These are phyloP conservation scores for Flaveria robusta DNA, from an alignment of 129 eudicot genomes.

Conservation along the genomic window DNA sequence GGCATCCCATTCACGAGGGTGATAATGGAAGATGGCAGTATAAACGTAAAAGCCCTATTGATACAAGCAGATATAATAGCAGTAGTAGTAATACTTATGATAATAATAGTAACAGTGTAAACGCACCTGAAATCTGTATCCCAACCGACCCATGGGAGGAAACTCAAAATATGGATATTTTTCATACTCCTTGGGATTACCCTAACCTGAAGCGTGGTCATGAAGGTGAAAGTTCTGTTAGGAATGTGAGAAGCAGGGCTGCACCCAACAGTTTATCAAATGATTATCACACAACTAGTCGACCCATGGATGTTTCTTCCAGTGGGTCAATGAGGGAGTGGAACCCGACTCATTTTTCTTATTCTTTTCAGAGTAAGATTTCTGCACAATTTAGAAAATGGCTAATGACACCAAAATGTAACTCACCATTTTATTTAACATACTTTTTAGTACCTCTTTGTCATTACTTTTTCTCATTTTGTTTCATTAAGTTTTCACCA, in stretches of 20 bases:
- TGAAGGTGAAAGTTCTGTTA: slow-evolving; percentile 44
- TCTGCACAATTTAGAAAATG: neutral
- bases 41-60: slow-evolving; percentile 56
- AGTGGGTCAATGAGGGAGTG: slow-evolving; percentile 45
- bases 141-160: slow-evolving; percentile 49
- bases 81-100: neutral
- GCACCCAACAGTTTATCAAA: slow-evolving; percentile 34
- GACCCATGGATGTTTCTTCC: slow-evolving; percentile 40
- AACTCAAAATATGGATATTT: slow-evolving; percentile 37
- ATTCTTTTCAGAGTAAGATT: slow-evolving; percentile 40
- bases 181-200: slow-evolving; percentile 48
- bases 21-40: slow-evolving; percentile 44
- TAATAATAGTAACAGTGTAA: slow-evolving; percentile 20
- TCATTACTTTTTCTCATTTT: neutral
- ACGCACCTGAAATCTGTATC: slow-evolving; percentile 43
- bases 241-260: slow-evolving; percentile 64
- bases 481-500: neutral
- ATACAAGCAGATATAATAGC: slow-evolving; percentile 40
- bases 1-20: slow-evolving; percentile 39
- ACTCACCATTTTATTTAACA: neutral
- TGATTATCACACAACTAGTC: slow-evolving; percentile 36
- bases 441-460: neutral
- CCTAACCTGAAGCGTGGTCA: slow-evolving; percentile 31
- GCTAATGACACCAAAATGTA: neutral
- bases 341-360: slow-evolving; percentile 34